A percentile compares a stretch with the other conserved stretches of the same genome.
These are phyloP conservation scores for Pleurotus platypus DNA, from an alignment of 768 basidiomycete species.

Conservation along the genomic window DNA sequence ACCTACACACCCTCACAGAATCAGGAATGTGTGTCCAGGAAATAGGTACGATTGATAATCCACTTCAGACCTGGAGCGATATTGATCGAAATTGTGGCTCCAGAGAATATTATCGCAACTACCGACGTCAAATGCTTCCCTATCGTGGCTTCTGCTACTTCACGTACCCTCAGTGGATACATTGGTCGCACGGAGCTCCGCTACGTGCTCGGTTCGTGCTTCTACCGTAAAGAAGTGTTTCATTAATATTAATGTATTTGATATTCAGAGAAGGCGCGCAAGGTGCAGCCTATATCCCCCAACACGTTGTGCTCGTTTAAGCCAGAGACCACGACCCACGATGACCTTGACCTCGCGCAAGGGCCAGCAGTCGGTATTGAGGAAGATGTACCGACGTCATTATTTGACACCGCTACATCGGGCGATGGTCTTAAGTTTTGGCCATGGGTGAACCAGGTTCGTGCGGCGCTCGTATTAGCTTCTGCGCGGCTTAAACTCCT, in stretches of 20 bases:
- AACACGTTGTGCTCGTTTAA: constrained; percentile 9
- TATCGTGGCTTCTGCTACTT: constrained; percentile 63
- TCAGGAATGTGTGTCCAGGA: constrained; percentile 74
- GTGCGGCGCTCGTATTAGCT: constrained; percentile 10
- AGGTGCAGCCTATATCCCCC: constrained; percentile 6
- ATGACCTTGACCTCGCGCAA: constrained; percentile 44
- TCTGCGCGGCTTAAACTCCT: background rate
- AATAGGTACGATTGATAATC: constrained; percentile 55
- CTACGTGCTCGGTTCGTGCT: constrained; percentile 71
- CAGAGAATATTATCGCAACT: constrained; percentile 68
- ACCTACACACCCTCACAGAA: constrained; percentile 69
- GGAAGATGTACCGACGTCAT: constrained; percentile 64
- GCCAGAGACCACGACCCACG: constrained; percentile 25
- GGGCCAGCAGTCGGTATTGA: constrained; percentile 56
- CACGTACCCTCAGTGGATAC: constrained; percentile 73
- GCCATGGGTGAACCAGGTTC: constrained; percentile 95
- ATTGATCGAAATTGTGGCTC: constrained; percentile 8
- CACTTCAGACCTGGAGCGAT: background rate
- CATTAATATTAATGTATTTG: background rate
- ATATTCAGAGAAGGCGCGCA: constrained; percentile 10
- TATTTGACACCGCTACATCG: constrained; percentile 57
- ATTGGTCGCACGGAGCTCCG: constrained; percentile 83
- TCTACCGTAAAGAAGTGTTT: background rate
- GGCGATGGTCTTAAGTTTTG: constrained; percentile 65
- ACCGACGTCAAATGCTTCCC: constrained; percentile 91